A percentile compares a stretch with the other conserved stretches of the same genome.
phyloP scores from a whole-genome alignment of 805 yeast genomes.

The Kodamaea leandrae region DNA sequence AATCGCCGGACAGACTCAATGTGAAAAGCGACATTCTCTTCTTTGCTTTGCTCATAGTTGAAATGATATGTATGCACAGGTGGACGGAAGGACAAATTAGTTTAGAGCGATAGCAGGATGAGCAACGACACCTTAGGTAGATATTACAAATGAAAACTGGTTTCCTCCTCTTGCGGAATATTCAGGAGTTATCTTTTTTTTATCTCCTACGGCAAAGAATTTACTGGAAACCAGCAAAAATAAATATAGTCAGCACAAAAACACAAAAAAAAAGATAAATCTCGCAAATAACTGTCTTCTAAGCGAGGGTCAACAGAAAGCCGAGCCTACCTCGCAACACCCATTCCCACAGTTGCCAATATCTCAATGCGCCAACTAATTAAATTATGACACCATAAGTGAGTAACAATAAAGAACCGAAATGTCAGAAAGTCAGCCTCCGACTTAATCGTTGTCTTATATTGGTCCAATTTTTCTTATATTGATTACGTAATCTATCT shows the following conservation, averaged over 20 bases:
- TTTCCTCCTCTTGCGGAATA: neutral
- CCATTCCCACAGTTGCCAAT: too few species aligned
- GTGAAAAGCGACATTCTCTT: slow-evolving; percentile 26
- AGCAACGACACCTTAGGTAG: neutral
- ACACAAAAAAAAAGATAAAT: neutral
- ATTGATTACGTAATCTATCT: too few species aligned
- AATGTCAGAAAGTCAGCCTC: too few species aligned
- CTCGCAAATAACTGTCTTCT: neutral
- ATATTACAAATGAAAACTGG: neutral
- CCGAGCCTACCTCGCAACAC: too few species aligned
- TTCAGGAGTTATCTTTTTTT: slow-evolving; percentile 3
- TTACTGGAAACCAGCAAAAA: slow-evolving; percentile 7
- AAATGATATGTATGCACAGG: neutral
- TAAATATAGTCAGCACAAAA: slow-evolving; percentile 3
- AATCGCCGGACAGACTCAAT: slow-evolving; percentile 16
- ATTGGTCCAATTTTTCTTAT: too few species aligned
- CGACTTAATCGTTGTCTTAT: too few species aligned
- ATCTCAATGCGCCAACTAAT: too few species aligned
- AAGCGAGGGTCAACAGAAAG: too few species aligned
- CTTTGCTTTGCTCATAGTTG: slow-evolving; percentile 7
- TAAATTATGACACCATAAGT: too few species aligned
- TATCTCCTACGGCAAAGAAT: neutral
- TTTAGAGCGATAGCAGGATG: neutral
- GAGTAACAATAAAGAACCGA: too few species aligned
- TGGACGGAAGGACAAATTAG: neutral